Evolutionary conservation across 2,329 filamentous ascomycete species (phyloP), one percentile per base, ranked within the genome.

Genomic region (Microdochium nivale): DNA sequence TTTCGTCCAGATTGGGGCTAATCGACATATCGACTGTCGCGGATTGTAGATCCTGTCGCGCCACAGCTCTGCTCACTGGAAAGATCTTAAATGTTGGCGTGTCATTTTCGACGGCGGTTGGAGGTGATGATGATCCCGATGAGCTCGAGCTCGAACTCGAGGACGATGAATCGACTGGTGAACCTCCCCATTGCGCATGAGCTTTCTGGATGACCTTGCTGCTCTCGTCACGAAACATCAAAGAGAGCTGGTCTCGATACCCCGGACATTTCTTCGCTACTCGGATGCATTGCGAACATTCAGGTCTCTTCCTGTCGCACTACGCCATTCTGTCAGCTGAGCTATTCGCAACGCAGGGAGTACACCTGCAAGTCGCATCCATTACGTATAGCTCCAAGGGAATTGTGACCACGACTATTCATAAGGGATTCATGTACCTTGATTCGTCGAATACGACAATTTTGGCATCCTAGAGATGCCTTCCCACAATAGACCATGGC

Each of bases 171-270:
- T 53, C 58, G 58, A 51, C 54, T 33, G 56, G 53, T 44, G 59
- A 57, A 52, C 57, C 67, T 52, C 70, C 73, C 75, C 70, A 78
- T 64, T 71, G 76, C 25, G 75, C 76, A 51, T 79, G 76, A 21
- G 77, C 77, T 60, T 81, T 84, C 55, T 74, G 74, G 25, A 80
- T 77, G 47, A 84, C 80, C 59, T 83, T 79, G 58, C 71, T 77
- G 59, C 78, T 84, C 66, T 86, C 81, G 67, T 86, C 81, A 35
- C 81, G 79, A 62, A 86, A 86, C 75, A 85, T 79, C 52, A 85
- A 69, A 30, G 80, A 81, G 32, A 84, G 67, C 63, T 83, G 79
- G 56, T 85, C 81, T 57, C 82, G 74, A 59, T 86, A 85, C 7
- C 82, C 82, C 21, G 81, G 79, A 58, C 82, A 86, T 59, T 70